Percentiles rank a stretch among this genome's conserved stretches.
Conservation (phyloP, 148 eudicot genomes). For the Fagopyrum tataricum region DNA sequence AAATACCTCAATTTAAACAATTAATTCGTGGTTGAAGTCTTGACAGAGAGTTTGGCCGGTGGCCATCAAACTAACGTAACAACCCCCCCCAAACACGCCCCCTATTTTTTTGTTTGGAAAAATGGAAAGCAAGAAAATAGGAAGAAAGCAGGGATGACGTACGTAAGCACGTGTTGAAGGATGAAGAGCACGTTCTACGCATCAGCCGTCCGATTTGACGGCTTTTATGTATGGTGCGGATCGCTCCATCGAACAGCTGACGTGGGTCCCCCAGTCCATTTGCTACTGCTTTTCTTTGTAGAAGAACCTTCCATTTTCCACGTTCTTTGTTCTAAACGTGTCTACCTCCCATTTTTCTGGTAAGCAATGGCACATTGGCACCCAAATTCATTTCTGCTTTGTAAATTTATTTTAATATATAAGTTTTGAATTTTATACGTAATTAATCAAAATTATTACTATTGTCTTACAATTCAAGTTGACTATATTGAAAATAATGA, state of each 20-base stretch:
- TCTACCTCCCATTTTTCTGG: conserved; percentile 1
- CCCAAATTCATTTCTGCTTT: not conserved
- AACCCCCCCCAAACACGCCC: not conserved
- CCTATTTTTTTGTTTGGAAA: too few relatives aligned
- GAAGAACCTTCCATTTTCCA: conserved; percentile 10
- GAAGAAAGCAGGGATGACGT: not conserved
- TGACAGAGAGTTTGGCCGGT: not conserved
- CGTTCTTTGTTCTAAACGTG: conserved; percentile 7
- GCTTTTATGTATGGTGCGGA: not conserved
- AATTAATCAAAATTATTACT: too few relatives aligned
- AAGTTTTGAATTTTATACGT: too few relatives aligned
- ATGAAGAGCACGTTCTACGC: not conserved
- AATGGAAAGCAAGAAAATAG: not conserved
- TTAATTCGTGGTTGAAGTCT: not conserved
- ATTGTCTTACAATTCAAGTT: too few relatives aligned
- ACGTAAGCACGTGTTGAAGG: not conserved
- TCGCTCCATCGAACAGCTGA: not conserved
- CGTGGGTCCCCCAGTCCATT: not conserved
- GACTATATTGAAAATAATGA: too few relatives aligned
- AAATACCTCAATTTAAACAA: too few relatives aligned
- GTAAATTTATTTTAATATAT: too few relatives aligned
- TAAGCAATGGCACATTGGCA: not conserved
- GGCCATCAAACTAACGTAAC: not conserved
- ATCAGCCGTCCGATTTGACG: conserved; percentile 4
- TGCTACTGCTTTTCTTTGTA: not conserved